Conservation (phyloP, 495 filamentous ascomycete species). For the Sporormia fimetaria region DNA sequence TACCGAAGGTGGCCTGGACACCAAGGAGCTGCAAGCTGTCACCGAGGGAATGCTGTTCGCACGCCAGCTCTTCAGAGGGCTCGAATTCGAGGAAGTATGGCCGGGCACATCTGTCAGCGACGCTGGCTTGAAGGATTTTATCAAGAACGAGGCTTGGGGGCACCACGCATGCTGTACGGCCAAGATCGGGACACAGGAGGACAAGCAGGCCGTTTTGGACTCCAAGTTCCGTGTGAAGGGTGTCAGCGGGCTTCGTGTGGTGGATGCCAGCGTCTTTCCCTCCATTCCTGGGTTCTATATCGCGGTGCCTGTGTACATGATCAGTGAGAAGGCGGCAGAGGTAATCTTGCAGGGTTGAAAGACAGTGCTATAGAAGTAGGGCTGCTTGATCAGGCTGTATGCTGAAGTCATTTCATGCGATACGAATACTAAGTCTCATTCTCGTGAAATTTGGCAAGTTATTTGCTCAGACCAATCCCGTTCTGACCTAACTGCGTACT, state of each 20-base stretch:
- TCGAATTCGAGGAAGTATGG: constrained; percentile 13
- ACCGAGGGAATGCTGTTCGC: constrained; percentile 22
- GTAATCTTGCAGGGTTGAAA: constrained; percentile 41
- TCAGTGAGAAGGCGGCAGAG: constrained; percentile 52
- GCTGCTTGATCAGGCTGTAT: background rate
- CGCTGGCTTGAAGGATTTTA: constrained; percentile 20
- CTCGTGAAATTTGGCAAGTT: too few species aligned
- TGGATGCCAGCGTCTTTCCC: constrained; percentile 29
- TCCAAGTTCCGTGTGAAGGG: constrained; percentile 42
- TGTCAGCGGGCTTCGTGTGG: constrained; percentile 38
- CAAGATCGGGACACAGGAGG: constrained; percentile 40
- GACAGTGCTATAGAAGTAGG: background rate
- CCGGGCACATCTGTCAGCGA: constrained; percentile 12
- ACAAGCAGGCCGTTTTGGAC: constrained; percentile 41
- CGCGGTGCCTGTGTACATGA: constrained; percentile 49
- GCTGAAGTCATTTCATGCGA: too few species aligned
- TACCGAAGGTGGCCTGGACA: constrained; percentile 6
- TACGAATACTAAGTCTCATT: too few species aligned
- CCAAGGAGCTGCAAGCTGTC: constrained; percentile 20
- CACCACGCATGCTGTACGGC: constrained; percentile 42
- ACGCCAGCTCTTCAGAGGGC: constrained; percentile 13
- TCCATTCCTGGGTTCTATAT: constrained; percentile 49
- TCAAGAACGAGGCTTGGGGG: constrained; percentile 40
- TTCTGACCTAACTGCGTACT: too few species aligned
- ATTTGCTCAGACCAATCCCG: too few species aligned